Percentiles rank a stretch among this genome's conserved stretches.
These are phyloP conservation scores for Fusarium marasasianum DNA, from an alignment of 2,329 filamentous ascomycete species.

Conservation along the genomic window DNA sequence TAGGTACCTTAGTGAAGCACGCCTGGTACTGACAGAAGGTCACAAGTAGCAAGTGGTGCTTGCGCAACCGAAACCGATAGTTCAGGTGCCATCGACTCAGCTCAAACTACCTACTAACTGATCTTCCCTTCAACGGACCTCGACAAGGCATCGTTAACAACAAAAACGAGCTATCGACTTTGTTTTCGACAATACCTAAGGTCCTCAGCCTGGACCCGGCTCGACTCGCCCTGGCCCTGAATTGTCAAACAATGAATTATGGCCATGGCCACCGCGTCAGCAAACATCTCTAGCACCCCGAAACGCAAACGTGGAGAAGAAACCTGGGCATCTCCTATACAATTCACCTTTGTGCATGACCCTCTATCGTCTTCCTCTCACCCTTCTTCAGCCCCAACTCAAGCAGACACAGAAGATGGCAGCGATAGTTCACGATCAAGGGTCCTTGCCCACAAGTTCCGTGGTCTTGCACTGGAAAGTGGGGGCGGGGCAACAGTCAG, in stretches of 20 bases:
- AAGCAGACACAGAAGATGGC: constrained; percentile 54
- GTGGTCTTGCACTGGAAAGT: constrained; percentile 57
- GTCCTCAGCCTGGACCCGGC: background rate
- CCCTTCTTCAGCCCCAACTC: constrained; percentile 31
- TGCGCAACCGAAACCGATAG: constrained; percentile 24
- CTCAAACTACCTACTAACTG: background rate
- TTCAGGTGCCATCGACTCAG: background rate
- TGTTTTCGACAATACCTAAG: background rate
- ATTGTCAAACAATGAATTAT: constrained; percentile 31
- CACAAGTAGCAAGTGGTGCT: constrained; percentile 26
- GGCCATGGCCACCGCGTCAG: constrained; percentile 39
- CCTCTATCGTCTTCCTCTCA: constrained; percentile 33
- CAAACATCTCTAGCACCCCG: constrained; percentile 51
- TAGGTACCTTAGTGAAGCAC: background rate
- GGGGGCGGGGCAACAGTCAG: constrained; percentile 56
- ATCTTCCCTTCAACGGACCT: constrained; percentile 5
- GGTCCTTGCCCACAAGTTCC: constrained; percentile 61
- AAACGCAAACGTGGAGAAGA: constrained; percentile 59
- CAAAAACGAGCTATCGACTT: background rate
- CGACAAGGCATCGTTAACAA: background rate
- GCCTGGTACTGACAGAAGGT: background rate
- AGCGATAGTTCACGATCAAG: constrained; percentile 62
- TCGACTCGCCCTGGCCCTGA: background rate
- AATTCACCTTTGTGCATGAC: constrained; percentile 63
- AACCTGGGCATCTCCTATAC: constrained; percentile 45